Evolutionary conservation across 2,329 filamentous ascomycete species (phyloP).

Genomic region (Colletotrichum melonis): DNA sequence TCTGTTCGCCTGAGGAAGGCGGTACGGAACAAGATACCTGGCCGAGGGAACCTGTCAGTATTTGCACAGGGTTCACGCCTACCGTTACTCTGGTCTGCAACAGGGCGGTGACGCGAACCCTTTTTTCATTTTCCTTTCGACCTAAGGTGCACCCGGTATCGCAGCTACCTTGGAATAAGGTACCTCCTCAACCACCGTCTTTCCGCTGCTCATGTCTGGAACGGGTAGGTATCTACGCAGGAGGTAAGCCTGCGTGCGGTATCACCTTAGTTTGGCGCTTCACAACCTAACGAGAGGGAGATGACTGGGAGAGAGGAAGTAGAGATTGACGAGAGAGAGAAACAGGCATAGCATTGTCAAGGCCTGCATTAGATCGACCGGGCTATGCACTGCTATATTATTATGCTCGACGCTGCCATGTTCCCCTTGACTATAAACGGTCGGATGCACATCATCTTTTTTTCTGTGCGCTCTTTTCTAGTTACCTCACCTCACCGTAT

Average conservation of each 20-base stretch:
- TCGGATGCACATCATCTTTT: background rate
- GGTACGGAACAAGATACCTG: slow-evolving; percentile 11
- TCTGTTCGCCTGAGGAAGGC: slow-evolving; percentile 3
- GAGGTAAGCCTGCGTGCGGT: background rate
- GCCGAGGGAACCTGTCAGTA: slow-evolving; percentile 1
- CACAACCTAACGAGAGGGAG: background rate
- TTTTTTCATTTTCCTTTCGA: background rate
- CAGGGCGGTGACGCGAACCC: slow-evolving; percentile 32
- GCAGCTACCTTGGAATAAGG: background rate
- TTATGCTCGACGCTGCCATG: background rate
- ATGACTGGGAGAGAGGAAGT: background rate
- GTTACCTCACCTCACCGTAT: slow-evolving; percentile 7
- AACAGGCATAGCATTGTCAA: slow-evolving; percentile 25
- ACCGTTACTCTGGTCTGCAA: slow-evolving; percentile 1
- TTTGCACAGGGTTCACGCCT: slow-evolving; percentile 20
- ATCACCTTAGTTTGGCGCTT: background rate
- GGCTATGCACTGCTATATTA: slow-evolving; percentile 16
- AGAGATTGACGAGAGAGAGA: background rate
- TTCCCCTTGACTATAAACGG: background rate
- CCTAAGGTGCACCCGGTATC: background rate
- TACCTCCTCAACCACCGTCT: background rate
- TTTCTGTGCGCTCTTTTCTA: background rate
- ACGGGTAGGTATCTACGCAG: background rate
- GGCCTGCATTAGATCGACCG: slow-evolving; percentile 22
- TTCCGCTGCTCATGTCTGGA: background rate